Evolutionary conservation across 2,329 filamentous ascomycete species (phyloP), one percentile per base, ranked within the genome.

Genomic region (Phialocephala sp.): DNA sequence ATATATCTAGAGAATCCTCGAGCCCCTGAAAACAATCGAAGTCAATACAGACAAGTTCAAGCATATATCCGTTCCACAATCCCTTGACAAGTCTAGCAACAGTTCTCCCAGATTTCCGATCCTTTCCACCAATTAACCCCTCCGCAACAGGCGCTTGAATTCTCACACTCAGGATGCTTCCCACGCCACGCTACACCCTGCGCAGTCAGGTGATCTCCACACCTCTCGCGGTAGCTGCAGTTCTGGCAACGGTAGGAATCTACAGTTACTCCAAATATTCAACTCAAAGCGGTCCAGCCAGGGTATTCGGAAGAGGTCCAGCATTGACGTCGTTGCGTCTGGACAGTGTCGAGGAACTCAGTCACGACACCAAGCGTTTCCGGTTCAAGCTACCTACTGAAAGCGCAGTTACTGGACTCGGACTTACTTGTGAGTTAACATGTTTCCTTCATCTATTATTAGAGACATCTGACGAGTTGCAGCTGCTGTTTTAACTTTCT

Each of bases 351-450:
- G 82, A 87, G 71, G 68, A 76, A 39, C 80, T 88, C 66, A 88
- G 84, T 71, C 85, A 86, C 75, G 84, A 89, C 72, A 87, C 85
- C 12, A 88, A 86, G 76, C 79, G 79, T 18, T 74, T 89, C 62
- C 79, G 84, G 3, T 89, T 89, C 67, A 82, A 82, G 65, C 77
- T 88, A 8, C 84, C 85, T 15, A 72, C 79, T 2, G 77, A 80
- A 41, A 78, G 80, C 0, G 71, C 80, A 11, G 50, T 54, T 14
- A 85, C 80, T 62, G 86, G 86, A 1, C 74, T 89, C 12, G 67
- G 76, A 0, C 72, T 86, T 14, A 83, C 83, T 0, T 86, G 82
- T 84, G 61, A 39, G 66, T 62, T 27, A 32, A 52, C 18, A 8
- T 52, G 15, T 24, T 5, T 20, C 72, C 68, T 45, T 8, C 15